A percentile compares a stretch with the other conserved stretches of the same genome.
phyloP scores from a whole-genome alignment of 768 basidiomycete genomes.

The Lyophyllum shimeji region DNA sequence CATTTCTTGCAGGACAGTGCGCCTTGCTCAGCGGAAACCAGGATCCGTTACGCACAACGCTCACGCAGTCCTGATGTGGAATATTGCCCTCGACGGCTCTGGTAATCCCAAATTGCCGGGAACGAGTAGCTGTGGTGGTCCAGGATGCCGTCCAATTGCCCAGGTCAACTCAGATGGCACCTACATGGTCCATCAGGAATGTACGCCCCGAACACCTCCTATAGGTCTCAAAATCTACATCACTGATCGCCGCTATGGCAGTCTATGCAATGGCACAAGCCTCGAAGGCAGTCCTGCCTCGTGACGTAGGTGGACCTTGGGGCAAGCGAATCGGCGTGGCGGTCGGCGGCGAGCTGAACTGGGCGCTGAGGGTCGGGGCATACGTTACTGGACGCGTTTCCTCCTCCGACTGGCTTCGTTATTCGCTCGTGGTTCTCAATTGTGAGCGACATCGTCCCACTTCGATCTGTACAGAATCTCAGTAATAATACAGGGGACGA shows the following conservation, averaged over 20 bases:
- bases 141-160: conserved; percentile 61
- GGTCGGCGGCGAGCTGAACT: conserved; percentile 52
- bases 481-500: conserved; percentile 39
- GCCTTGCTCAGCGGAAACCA: neutral
- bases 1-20: neutral
- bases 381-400: conserved; percentile 57
- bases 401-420: conserved; percentile 56
- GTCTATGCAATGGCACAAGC: conserved; percentile 73
- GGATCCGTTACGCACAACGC: neutral
- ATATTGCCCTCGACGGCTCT: neutral
- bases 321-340: conserved; percentile 63
- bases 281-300: conserved; percentile 67
- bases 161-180: conserved; percentile 60
- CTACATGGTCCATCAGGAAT: conserved; percentile 71
- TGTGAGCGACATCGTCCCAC: conserved; percentile 34
- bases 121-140: conserved; percentile 1
- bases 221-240: too few species aligned
- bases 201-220: conserved; percentile 29
- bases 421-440: conserved; percentile 72
- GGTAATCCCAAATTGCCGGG: conserved; percentile 2
- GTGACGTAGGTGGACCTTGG: conserved; percentile 62
- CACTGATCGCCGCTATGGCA: too few species aligned
- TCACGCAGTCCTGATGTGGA: conserved; percentile 2
- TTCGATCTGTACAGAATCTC: neutral
- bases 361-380: conserved; percentile 61